Percentiles rank a stretch among this genome's conserved stretches.
phyloP scores from a whole-genome alignment of 2,329 filamentous ascomycete genomes.

The Tympanopsis confertula region DNA sequence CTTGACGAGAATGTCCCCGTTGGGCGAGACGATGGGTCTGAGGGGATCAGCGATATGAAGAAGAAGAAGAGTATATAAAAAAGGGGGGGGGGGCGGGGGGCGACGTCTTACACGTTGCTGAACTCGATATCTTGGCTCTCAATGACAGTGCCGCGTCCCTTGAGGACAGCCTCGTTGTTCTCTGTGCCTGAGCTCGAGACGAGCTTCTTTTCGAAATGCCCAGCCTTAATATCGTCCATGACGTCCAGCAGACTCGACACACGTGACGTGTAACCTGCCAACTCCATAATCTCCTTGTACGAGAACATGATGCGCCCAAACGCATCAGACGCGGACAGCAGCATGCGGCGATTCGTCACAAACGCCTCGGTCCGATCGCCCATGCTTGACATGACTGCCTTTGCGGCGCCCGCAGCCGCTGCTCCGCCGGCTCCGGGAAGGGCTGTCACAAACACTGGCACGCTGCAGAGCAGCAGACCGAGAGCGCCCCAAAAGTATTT shows the following conservation, averaged over 20 bases:
- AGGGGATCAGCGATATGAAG: conserved; percentile 7
- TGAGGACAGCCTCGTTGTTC: conserved; percentile 71
- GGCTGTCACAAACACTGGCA: conserved; percentile 90
- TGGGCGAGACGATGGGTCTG: conserved; percentile 85
- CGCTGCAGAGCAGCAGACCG: conserved; percentile 80
- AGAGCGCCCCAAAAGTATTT: conserved; percentile 98
- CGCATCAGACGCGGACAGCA: conserved; percentile 86
- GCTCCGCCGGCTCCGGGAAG: conserved; percentile 48
- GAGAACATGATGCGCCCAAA: conserved; percentile 96
- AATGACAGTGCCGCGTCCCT: conserved; percentile 68
- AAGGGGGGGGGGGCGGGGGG: neutral
- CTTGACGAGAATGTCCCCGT: conserved; percentile 81
- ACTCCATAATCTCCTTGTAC: conserved; percentile 91
- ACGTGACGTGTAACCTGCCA: conserved; percentile 88
- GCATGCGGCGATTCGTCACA: conserved; percentile 83
- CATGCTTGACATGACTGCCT: conserved; percentile 38
- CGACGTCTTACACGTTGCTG: conserved; percentile 54
- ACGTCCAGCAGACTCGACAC: conserved; percentile 84
- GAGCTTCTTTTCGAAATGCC: conserved; percentile 90
- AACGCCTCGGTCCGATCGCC: conserved; percentile 67
- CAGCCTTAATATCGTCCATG: conserved; percentile 83
- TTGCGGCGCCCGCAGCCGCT: no score
- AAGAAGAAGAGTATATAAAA: neutral
- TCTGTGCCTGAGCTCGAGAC: conserved; percentile 78
- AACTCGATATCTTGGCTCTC: conserved; percentile 81